Base-by-base conservation (phyloP, 2,329 filamentous ascomycete genomes). In the Tolypocladium inflatum region DNA sequence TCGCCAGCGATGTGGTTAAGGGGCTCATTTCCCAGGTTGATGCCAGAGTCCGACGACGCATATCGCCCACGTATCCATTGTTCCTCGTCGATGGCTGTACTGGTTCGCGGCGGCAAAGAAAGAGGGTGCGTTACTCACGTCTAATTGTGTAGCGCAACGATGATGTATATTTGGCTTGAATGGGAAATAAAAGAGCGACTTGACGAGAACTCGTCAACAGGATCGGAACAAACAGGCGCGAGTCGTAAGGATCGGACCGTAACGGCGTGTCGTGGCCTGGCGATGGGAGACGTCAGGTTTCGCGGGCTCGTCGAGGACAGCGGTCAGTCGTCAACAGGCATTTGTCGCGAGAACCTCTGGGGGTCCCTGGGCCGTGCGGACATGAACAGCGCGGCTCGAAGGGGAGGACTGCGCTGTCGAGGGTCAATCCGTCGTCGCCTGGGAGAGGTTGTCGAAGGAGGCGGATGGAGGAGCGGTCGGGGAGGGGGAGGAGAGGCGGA, bases 171-270 rank as follows among this genome's bases (percentile, higher is more conserved):
- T 58, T 55, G 56, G 42, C 41, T 10, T 43, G 30, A 57, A 37
- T 6, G 15, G 43, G 26, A 35, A 62, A 66, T 39, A 56, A 77
- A 77, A 61, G 76, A 78, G 76, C 67, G 76, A 74, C 73, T 74
- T 69, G 76, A 77, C 75, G 74, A 75, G 68, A 73, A 71, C 65
- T 75, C 74, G 76, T 76, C 74, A 65, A 70, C 68, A 58, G 55
- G 61, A 59, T 61, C 63, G 50, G 65, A 64, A 62, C 63, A 66
- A 66, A 51, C 48, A 51, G 62, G 62, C 55, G 63, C 63, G 58
- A 63, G 62, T 68, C 66, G 67, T 70, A 64, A 62, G 64, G 58
- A 58, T 61, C 55, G 55, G 62, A 64, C 64, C 65, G 66, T 64
- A 54, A 63, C 59, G 56, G 59, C 50, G 52, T 58, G 58, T 57